phyloP scores from a whole-genome alignment of 2,329 filamentous ascomycete genomes.

The Verticillium isaacii region DNA sequence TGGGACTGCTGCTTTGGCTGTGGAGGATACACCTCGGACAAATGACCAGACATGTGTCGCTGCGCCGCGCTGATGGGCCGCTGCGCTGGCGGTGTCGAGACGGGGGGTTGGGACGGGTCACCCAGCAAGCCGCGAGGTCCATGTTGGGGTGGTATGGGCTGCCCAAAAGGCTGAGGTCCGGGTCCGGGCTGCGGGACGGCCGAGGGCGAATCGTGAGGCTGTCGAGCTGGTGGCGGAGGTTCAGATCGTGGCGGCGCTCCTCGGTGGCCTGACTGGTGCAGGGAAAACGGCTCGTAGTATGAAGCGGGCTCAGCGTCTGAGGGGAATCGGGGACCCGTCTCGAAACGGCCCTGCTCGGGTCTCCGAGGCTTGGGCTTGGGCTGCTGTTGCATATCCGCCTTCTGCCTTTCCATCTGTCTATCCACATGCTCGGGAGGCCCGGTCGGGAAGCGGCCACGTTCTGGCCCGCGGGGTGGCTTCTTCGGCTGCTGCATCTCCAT shows the following conservation, averaged over 20 bases:
- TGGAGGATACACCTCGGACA: conserved; percentile 24
- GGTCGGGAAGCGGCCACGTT: conserved; percentile 18
- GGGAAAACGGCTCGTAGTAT: not conserved
- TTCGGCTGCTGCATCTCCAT: conserved; percentile 13
- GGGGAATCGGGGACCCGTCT: not conserved
- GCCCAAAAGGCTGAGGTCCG: conserved; percentile 24
- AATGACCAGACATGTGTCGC: conserved; percentile 24
- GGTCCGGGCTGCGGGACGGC: not conserved
- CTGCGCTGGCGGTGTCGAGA: conserved; percentile 21
- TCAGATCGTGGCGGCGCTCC: not conserved
- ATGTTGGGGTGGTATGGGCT: conserved; percentile 33
- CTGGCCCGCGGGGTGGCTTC: conserved; percentile 21
- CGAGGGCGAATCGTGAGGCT: not conserved
- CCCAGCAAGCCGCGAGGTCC: conserved; percentile 34
- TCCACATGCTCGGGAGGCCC: conserved; percentile 13
- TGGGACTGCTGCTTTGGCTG: conserved; percentile 20
- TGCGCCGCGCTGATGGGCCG: conserved; percentile 7
- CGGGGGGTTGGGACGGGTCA: conserved; percentile 28
- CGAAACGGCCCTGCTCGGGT: not conserved
- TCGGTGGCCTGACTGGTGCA: not conserved
- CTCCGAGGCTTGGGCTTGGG: conserved; percentile 14
- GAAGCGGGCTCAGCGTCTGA: conserved; percentile 40
- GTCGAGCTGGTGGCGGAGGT: not conserved
- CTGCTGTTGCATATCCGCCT: conserved; percentile 22
- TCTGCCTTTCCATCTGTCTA: conserved; percentile 23